Evolutionary conservation across 352 stramenopile genomes (phyloP).

Genomic region (Ophiocytium majus): DNA sequence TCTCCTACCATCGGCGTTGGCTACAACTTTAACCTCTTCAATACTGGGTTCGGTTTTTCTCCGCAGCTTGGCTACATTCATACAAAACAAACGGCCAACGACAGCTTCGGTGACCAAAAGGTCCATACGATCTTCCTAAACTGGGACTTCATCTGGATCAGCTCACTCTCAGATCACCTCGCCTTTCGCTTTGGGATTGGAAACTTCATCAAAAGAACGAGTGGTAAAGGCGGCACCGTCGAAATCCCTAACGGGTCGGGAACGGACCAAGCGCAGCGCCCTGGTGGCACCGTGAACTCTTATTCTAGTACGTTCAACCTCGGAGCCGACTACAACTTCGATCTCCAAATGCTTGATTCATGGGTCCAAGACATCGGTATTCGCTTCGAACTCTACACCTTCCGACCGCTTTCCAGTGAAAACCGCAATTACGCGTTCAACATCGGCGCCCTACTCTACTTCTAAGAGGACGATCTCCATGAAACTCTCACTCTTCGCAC

Average conservation of each 20-base stretch:
- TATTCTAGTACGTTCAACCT: conserved; percentile 14
- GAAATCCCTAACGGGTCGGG: neutral
- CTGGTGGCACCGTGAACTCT: neutral
- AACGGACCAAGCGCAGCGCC: neutral
- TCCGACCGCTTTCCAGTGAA: neutral
- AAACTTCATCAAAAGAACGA: neutral
- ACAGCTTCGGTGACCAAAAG: neutral
- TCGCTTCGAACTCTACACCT: conserved; percentile 1
- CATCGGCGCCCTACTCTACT: neutral
- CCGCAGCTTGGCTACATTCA: conserved; percentile 3
- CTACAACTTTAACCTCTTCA: neutral
- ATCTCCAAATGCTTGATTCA: too few relatives aligned
- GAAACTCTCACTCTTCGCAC: neutral
- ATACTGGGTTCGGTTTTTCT: neutral
- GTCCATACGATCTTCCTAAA: neutral
- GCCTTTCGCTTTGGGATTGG: neutral
- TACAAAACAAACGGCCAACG: neutral
- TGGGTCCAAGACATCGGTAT: too few relatives aligned
- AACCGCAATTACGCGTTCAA: conserved; percentile 12
- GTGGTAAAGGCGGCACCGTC: neutral
- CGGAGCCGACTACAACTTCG: conserved; percentile 7
- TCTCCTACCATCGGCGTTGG: neutral
- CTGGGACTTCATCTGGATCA: conserved; percentile 4
- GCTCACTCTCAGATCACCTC: neutral
- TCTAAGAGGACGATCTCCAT: neutral